Evolutionary conservation across 768 basidiomycete species (phyloP).

Genomic region (Psilocybe cubensis): DNA sequence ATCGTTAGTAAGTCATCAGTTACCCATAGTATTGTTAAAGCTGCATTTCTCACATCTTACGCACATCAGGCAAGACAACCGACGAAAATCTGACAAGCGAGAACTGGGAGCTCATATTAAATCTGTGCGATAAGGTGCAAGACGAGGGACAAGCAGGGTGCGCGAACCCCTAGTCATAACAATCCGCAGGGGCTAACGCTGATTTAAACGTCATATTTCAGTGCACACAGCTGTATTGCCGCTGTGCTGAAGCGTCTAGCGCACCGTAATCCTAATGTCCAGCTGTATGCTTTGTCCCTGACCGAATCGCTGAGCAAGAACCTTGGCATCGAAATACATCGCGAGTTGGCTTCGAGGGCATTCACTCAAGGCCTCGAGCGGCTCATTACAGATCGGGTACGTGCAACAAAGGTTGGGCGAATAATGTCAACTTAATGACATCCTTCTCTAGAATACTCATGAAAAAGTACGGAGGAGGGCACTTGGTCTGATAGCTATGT

Average conservation of each 20-base stretch:
- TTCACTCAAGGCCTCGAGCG: constrained; percentile 92
- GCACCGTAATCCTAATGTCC: constrained; percentile 96
- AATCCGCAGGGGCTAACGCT: not conserved
- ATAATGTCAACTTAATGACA: not conserved
- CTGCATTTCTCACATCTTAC: constrained; percentile 9
- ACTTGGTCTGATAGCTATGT: constrained; percentile 72
- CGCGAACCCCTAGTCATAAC: constrained; percentile 20
- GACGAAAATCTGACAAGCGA: constrained; percentile 94
- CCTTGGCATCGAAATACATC: constrained; percentile 76
- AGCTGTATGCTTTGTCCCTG: constrained; percentile 89
- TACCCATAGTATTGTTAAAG: not conserved
- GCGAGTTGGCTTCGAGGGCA: constrained; percentile 86
- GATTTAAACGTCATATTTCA: constrained; percentile 33
- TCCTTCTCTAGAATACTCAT: constrained; percentile 92
- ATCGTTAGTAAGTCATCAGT: constrained; percentile 72
- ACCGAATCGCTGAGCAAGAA: constrained; percentile 93
- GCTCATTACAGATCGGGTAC: constrained; percentile 85
- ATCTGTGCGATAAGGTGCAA: constrained; percentile 94
- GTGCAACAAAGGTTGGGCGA: too few species aligned
- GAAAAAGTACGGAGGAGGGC: constrained; percentile 86
- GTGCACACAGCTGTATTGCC: constrained; percentile 84
- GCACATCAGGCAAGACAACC: constrained; percentile 94
- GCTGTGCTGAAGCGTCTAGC: constrained; percentile 88
- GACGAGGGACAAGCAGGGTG: constrained; percentile 90
- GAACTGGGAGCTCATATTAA: constrained; percentile 95